Evolutionary conservation across 371 early-diverging fungal genomes (phyloP), one percentile per base, ranked within the genome.

Genomic region (Zychaea mexicana): DNA sequence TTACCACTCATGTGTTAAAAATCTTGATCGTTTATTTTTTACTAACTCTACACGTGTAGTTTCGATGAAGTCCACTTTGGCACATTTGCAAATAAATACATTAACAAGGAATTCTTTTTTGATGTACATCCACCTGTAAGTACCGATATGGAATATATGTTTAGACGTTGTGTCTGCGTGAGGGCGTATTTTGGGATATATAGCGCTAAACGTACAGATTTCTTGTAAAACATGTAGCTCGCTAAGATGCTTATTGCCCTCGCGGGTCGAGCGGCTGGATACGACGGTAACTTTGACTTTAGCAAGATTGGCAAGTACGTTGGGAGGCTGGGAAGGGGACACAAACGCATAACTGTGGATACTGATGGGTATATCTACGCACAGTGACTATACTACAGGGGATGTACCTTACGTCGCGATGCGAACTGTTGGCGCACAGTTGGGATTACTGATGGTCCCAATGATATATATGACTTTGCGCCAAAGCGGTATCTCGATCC

Each of bases 51-150:
- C 9, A 1, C 54, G 9, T 9, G 6, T 54, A 85, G 85, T 0
- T 95, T 95, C 70, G 98, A 98, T 79, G 99, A 99, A 79, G 99
- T 98, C 9, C 99, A 99, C 72, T 99, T 99, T 87, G 99, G 99
- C 59, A 96, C 97, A 74, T 99, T 98, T 79, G 95, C 97, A n/a
- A 86, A 90, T 22, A 92, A 94, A 72, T 99, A 99, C 72, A 78
- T 99, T 31, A 85, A 89, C 5, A 78, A 94, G 22, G 82, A 85
- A 61, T 99, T 95, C 83, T 99, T 92, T 79, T 99, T 99, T 81
- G 99, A 99, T 73, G 99, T 99, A 21, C 81, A 81, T 62, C 81
- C 81, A 55, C 81, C 80, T 22, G 80, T 77, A 73, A 74, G 72
- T 46, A 10, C 21, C 26, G 36, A 17, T 19, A 27, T 27, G 36